Base-by-base conservation (phyloP, 306 rosid species). In the Gillenia trifoliata region DNA sequence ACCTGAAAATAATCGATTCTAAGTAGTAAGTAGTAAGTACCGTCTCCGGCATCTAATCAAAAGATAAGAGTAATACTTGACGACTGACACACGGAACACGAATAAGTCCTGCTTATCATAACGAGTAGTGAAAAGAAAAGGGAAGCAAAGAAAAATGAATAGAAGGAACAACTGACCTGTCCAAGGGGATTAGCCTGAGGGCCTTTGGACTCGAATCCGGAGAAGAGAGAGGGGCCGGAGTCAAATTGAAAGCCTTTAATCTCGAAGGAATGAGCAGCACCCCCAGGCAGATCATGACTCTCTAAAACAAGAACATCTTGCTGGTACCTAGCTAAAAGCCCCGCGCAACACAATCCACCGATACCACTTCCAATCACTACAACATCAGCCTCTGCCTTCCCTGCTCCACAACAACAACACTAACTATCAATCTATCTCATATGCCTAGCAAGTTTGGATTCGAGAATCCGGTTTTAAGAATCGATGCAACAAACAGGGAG, bases 121-220 rank as follows among this genome's bases (percentile, higher is more conserved):
- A 38, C 41, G 41, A 38, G 41, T 11, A 38, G 11, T 8, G 41
- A n/a, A 22, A 7, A 38, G 20, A 23, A 30, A 31, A 11, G 15
- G 2, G 6, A 62, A 6, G 16, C 2, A 68, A 11, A 22, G 19
- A 3, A 33, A 59, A 68, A 33, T 13, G 56, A 47, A 15, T 9
- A 17, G 54, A 16, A 26, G 5, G 28, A 30, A 22, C 33, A 36
- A 30, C 20, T 74, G 78, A 86, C 96, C 80, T 91, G 96, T 17
- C 90, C 91, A 64, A 93, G 93, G 72, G 98, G 98, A 81, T 93
- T 93, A 0, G 93, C 97, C 84, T 91, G 96, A 73, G 88, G 97
- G 79, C 98, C 97, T 74, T 96, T 86, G 47, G 97, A 91, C 76
- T 93, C 89, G 83, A 93, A 88, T 57, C 97, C 97, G 23, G 97